These are phyloP conservation scores for Arabis hirsuta DNA, from an alignment of 345 rosid species.

Conservation along the genomic window DNA sequence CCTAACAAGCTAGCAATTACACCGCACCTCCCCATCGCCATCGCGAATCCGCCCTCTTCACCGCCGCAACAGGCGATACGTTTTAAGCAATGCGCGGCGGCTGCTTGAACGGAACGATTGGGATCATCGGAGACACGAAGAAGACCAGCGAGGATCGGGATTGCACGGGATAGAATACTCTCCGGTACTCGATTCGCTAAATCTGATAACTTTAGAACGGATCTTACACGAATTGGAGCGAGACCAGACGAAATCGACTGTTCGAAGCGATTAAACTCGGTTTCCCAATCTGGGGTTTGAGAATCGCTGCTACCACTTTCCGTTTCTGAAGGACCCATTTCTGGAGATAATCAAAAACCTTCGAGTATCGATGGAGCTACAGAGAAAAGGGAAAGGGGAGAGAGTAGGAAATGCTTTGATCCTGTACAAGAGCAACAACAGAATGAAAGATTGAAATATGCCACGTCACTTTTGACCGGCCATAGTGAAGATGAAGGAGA, in stretches of 20 bases:
- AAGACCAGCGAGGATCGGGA: conserved; percentile 53
- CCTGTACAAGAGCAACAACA: not conserved
- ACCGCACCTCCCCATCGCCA: conserved; percentile 53
- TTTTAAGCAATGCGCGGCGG: conserved; percentile 53
- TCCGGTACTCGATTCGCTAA: conserved; percentile 45
- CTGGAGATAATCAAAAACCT: not conserved
- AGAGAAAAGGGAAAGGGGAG: not conserved
- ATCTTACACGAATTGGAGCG: conserved; percentile 46
- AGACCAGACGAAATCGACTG: conserved; percentile 45
- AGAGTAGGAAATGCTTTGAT: conserved; percentile 8
- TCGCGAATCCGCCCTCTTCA: conserved; percentile 47
- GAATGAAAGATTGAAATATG: conserved; percentile 5
- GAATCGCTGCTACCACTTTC: not conserved
- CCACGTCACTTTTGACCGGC: conserved; percentile 1
- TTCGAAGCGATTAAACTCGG: conserved; percentile 45
- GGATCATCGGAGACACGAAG: conserved; percentile 38
- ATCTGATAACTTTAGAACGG: conserved; percentile 47
- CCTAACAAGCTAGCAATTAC: conserved; percentile 45
- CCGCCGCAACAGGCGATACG: conserved; percentile 48
- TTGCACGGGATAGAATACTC: conserved; percentile 30
- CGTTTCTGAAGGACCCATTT: conserved; percentile 35
- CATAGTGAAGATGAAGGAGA: not conserved
- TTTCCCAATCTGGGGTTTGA: conserved; percentile 50
- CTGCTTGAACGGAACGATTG: conserved; percentile 43
- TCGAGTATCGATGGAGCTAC: not conserved